Evolutionary conservation across 2,329 filamentous ascomycete genomes (phyloP), one percentile per base, ranked within the genome.

Genomic region (Myriosclerotinia curreyana): DNA sequence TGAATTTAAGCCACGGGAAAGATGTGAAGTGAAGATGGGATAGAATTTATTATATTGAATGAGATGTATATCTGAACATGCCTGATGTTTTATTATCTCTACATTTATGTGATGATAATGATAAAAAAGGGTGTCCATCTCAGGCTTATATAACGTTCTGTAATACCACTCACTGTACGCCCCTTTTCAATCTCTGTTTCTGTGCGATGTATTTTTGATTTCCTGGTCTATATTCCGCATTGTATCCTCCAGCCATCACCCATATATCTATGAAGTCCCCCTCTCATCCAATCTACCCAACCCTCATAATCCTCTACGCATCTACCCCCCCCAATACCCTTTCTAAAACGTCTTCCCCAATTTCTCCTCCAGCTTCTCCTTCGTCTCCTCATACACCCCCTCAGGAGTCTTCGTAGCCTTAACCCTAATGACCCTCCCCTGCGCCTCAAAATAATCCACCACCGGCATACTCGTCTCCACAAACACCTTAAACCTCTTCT

Each of bases 401-500:
- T 91, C 86, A 2, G 91, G 87, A 9, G 78, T 72, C 51, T 85
- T 83, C 34, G 86, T 88, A 38, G 93, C 91, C 71, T 88, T 82
- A 52, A 98, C 83, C 79, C 87, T 90, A 75, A 96, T 85, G 20
- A 98, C 92, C 75, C 88, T 87, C 71, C 85, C 86, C 78, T 93
- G 81, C 72, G 82, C 81, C 74, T 89, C 87, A 76, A 90, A 98
- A 75, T 91, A 86, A 71, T 96, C 84, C 62, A 99, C 92, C 54
- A 98, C 95, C 34, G 95, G 95, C 94, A 98, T 97, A 79, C 92
- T 96, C 2, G 92, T 96, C 78, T 98, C 92, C 72, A 96, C 81
- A 75, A 98, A 99, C 5, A 89, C 93, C 75, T 86, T 87, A 83
- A 99, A 99, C 64, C 95, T 86, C 87, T 99, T 99, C 80, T 90